Evolutionary conservation across 345 rosid genomes (phyloP).

Genomic region (Sisymbrium altissimum): DNA sequence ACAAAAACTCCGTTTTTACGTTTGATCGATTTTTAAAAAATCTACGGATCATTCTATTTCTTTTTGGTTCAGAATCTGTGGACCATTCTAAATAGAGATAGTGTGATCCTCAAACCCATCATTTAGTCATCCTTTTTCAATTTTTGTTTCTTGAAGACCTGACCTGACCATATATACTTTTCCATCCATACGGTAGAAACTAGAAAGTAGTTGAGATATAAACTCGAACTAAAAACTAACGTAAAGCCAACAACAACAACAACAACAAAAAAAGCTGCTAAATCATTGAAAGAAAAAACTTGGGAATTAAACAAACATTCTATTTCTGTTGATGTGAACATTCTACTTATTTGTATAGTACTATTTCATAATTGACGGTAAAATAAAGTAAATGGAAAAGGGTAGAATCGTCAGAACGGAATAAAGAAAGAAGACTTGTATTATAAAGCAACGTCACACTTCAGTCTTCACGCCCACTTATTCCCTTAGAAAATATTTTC

Average conservation of each 20-base stretch:
- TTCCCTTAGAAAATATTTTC: neutral
- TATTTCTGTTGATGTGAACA: neutral
- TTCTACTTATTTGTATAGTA: neutral
- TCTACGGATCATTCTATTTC: neutral
- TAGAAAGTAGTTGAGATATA: neutral
- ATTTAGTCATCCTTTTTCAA: neutral
- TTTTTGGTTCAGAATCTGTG: neutral
- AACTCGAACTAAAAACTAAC: neutral
- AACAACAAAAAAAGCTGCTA: neutral
- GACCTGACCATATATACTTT: neutral
- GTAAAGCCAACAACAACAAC: too few relatives aligned
- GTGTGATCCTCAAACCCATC: neutral
- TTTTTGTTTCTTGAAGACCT: neutral
- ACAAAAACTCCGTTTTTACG: neutral
- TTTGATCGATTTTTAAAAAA: neutral
- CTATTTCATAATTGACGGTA: neutral
- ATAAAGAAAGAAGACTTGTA: neutral
- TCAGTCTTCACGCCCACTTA: slow-evolving; percentile 13
- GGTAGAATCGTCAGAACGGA: slow-evolving; percentile 14
- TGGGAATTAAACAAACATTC: neutral
- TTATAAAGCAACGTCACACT: slow-evolving; percentile 16
- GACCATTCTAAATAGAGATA: neutral
- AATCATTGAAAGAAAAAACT: neutral
- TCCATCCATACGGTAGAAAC: neutral
- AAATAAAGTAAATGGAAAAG: neutral